Base-by-base conservation (phyloP, 805 yeast genomes). In the Teunomyces atbi region DNA sequence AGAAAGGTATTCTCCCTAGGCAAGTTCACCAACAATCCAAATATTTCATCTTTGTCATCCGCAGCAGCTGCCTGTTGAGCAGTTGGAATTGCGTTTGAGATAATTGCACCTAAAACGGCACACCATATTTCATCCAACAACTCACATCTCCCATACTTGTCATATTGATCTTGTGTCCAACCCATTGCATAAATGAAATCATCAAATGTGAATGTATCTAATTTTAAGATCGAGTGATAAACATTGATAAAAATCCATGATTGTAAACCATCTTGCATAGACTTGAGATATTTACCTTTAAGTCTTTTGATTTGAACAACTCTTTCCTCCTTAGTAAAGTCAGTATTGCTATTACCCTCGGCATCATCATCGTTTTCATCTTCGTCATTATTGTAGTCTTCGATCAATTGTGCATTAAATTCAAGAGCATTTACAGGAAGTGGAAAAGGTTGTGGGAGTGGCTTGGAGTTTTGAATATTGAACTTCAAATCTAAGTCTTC, bases 121-220 rank as follows among this genome's bases (percentile, higher is more conserved):
- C 91, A 83, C 68, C 83, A 86, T 5, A 88, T 74, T 61, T 84
- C 92, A 53, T 81, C 78, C 27, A 87, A 58, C 29, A 85, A 59
- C 8, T 66, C 71, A 54, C 86, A 80, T 32, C 79, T 63, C 2
- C 74, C 72, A 4, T 65, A 64, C 2, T 66, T 64, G 30, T 71
- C 69, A 43, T 56, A 63, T 50, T 73, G 76, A 6, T 62, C 61
- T 34, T 45, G 52, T 23, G 69, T 68, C 77, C 83, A 70, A 32
- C 69, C 67, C 66, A 84, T 60, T 8, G 81, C 83, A 45, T 79
- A 78, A 6, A 84, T 59, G 56, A 79, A 86, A 53, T 85, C 95
- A 65, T 89, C 96, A 66, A 86, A 87, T 0, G 92, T 83, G 55
- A 87, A 83, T 0, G 85, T 77, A 56, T 84, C 89, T n/a, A 89